phyloP scores from a whole-genome alignment of 179 eudicot genomes.

The Heliamphora ciliata region DNA sequence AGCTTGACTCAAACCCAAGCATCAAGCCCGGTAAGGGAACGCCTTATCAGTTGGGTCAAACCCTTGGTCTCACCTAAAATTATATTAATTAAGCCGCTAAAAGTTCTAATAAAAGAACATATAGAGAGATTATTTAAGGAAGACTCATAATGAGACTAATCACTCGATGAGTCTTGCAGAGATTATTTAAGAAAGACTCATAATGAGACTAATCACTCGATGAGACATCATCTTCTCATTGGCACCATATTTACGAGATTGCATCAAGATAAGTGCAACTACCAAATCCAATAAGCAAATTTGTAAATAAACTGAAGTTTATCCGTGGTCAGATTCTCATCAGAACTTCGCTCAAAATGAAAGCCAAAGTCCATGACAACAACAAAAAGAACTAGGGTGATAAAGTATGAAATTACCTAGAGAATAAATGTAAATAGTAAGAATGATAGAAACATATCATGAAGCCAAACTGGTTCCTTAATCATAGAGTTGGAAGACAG shows the following conservation, averaged over 20 bases:
- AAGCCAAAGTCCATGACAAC: neutral
- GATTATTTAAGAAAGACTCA: neutral
- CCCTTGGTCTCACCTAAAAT: too few relatives aligned
- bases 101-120: too few relatives aligned
- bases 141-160: neutral
- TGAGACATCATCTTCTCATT: neutral
- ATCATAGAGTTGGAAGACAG: slow-evolving; percentile 1
- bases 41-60: too few relatives aligned
- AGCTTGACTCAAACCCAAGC: too few relatives aligned
- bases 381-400: neutral
- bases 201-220: neutral
- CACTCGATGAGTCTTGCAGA: neutral
- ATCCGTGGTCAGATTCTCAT: neutral
- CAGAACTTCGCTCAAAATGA: neutral
- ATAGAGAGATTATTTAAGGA: too few relatives aligned
- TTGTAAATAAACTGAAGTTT: neutral
- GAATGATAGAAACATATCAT: neutral
- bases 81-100: too few relatives aligned
- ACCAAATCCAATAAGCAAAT: neutral
- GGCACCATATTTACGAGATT: neutral
- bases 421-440: neutral
- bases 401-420: neutral
- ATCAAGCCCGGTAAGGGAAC: too few relatives aligned
- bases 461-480: neutral
- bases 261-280: neutral